These are phyloP conservation scores for Ciborinia camelliae DNA, from an alignment of 2,329 filamentous ascomycete species.

Conservation along the genomic window DNA sequence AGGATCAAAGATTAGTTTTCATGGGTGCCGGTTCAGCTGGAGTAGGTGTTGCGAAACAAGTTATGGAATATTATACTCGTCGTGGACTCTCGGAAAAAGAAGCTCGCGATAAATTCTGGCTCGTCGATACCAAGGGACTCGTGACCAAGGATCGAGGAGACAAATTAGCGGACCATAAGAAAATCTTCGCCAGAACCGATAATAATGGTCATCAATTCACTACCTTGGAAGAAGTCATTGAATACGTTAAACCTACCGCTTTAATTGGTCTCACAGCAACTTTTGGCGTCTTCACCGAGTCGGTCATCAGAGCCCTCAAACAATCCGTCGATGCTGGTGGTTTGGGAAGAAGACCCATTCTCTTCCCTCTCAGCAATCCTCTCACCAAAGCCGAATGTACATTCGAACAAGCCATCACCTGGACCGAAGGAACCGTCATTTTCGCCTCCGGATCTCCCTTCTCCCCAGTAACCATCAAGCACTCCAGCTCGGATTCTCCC, in stretches of 20 bases:
- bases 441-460: conserved; percentile 97
- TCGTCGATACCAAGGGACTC: conserved; percentile 94
- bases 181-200: conserved; percentile 64
- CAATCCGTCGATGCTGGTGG: conserved; percentile 60
- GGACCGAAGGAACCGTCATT: conserved; percentile 87
- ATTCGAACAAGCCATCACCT: conserved; percentile 85
- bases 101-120: conserved; percentile 89
- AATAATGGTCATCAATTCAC: conserved; percentile 68
- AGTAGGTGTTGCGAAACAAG: conserved; percentile 95
- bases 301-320: conserved; percentile 71
- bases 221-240: conserved; percentile 84
- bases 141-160: conserved; percentile 92
- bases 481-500: conserved; percentile 49
- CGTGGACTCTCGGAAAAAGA: conserved; percentile 85
- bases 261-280: conserved; percentile 93
- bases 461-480: conserved; percentile 65
- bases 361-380: conserved; percentile 96
- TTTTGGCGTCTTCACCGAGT: conserved; percentile 88
- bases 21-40: conserved; percentile 93
- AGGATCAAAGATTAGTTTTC: conserved; percentile 93
- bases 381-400: conserved; percentile 96
- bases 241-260: conserved; percentile 91
- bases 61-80: conserved; percentile 94
- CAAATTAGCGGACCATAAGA: conserved; percentile 86
- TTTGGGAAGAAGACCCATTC: conserved; percentile 75